Evolutionary conservation across 2,329 filamentous ascomycete genomes (phyloP), one percentile per base, ranked within the genome.

Genomic region (Cytospora piceicola): DNA sequence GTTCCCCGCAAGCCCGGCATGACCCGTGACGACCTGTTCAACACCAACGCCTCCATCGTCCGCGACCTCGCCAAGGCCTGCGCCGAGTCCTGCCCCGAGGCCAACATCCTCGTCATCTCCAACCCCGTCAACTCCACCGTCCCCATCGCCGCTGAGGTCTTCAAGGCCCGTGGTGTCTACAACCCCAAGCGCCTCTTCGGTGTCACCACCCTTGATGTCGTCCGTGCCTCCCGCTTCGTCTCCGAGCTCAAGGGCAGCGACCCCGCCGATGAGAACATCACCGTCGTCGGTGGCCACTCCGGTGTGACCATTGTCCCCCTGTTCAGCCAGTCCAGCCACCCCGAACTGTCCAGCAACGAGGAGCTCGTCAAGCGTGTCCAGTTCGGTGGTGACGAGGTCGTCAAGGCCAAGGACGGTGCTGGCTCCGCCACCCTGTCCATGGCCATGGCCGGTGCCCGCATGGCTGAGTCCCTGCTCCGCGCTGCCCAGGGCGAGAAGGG

Each of bases 41-140:
- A 98, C 90, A 99, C 94, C 87, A 99, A 99, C 82, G 95, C 95
- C 81, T 96, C 93, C 79, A 99, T 99, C 80, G 95, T 99, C 79
- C 94, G 94, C 77, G 95, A 98, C 82, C 89, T 99, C 72, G 94
- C 94, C 83, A 96, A 97, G 88, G 94, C 93, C 75, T 89, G 88
- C 77, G 95, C 95, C 76, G 89, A 96, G 76, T 87, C 92, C 73
- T 87, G 90, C 77, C 95, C 95, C 75, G 86, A 97, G 71, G 95
- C 95, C 81, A 96, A 96, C 84, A 86, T 98, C 80, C 89, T 98
- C 78, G 88, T 99, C 86, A 99, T 99, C 83, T 88, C 94, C 82
- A 99, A 99, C 90, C 95, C 95, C 69, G 94, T 99, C 84, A 99
- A 99, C 93, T 97, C 93, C 75, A 99, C 95, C 77, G 95, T 99